A percentile compares a stretch with the other conserved stretches of the same genome.
phyloP scores from a whole-genome alignment of 2,329 filamentous ascomycete species.

The Catunica adiposa region DNA sequence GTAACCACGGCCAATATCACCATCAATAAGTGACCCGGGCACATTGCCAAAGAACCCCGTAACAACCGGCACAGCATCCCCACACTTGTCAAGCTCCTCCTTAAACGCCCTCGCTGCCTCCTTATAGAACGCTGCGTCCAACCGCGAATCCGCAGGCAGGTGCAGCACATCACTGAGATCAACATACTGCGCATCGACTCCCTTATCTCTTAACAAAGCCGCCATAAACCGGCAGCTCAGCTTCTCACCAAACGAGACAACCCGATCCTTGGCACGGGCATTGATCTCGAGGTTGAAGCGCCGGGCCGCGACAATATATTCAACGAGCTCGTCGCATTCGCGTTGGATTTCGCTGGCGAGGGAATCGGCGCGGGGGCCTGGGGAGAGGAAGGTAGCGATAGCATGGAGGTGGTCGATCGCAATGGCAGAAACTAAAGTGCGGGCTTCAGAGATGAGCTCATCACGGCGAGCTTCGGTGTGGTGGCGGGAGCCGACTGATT shows the following conservation, averaged over 20 bases:
- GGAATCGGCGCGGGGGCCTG: slow-evolving; percentile 36
- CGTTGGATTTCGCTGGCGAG: slow-evolving; percentile 52
- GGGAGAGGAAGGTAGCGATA: slow-evolving; percentile 44
- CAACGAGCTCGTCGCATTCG: slow-evolving; percentile 67
- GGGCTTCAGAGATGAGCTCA: slow-evolving; percentile 46
- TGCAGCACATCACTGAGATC: slow-evolving; percentile 73
- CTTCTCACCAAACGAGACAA: slow-evolving; percentile 92
- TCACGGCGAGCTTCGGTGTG: slow-evolving; percentile 36
- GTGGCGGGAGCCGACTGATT: slow-evolving; percentile 34
- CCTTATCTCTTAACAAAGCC: slow-evolving; percentile 62
- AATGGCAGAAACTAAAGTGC: slow-evolving; percentile 62
- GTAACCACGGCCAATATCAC: slow-evolving; percentile 83
- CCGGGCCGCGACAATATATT: slow-evolving; percentile 49
- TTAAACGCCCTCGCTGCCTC: slow-evolving; percentile 43
- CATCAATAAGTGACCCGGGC: slow-evolving; percentile 74
- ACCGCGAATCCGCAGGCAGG: slow-evolving; percentile 39
- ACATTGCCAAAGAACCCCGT: slow-evolving; percentile 94
- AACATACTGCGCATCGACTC: slow-evolving; percentile 74
- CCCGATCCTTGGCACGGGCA: slow-evolving; percentile 63
- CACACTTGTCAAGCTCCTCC: slow-evolving; percentile 48
- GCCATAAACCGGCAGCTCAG: slow-evolving; percentile 87
- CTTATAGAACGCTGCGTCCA: slow-evolving; percentile 56
- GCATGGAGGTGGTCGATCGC: slow-evolving; percentile 66
- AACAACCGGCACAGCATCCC: slow-evolving; percentile 54
- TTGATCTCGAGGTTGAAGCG: slow-evolving; percentile 61